Conservation (phyloP, 73 alveolate species). For the Symbiodinium pilosum region DNA sequence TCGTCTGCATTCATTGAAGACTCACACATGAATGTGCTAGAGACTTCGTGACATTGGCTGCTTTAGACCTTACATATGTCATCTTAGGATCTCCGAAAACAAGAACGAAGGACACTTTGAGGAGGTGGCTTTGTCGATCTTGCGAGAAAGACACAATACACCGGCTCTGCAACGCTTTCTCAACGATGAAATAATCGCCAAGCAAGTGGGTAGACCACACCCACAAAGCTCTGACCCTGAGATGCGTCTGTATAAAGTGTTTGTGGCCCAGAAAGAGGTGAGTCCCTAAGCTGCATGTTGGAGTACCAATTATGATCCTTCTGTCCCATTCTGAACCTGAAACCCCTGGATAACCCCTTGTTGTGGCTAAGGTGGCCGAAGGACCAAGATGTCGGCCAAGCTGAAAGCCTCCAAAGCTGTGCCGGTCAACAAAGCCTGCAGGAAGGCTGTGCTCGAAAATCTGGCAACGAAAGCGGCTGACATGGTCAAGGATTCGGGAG, state of each 20-base stretch:
- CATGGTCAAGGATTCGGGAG: neutral
- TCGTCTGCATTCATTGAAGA: too few relatives aligned
- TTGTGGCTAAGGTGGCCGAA: too few relatives aligned
- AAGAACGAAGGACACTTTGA: neutral
- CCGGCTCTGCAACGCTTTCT: neutral
- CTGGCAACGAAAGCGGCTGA: neutral
- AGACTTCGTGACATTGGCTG: neutral
- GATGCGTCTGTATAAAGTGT: neutral
- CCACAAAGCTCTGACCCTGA: neutral
- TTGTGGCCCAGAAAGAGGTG: neutral
- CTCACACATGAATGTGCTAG: neutral
- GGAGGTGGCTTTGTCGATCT: neutral
- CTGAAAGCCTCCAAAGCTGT: neutral
- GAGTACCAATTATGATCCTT: neutral
- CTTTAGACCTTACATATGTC: neutral
- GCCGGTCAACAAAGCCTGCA: neutral
- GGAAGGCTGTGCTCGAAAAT: neutral
- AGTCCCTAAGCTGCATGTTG: neutral
- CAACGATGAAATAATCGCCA: neutral
- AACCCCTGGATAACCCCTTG: neutral
- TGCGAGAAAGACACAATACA: neutral
- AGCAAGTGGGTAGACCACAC: neutral
- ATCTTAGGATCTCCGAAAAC: neutral
- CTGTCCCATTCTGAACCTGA: neutral
- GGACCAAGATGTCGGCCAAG: neutral